Evolutionary conservation across 352 stramenopile genomes (phyloP).

Genomic region (Phytophthora podocarpi): DNA sequence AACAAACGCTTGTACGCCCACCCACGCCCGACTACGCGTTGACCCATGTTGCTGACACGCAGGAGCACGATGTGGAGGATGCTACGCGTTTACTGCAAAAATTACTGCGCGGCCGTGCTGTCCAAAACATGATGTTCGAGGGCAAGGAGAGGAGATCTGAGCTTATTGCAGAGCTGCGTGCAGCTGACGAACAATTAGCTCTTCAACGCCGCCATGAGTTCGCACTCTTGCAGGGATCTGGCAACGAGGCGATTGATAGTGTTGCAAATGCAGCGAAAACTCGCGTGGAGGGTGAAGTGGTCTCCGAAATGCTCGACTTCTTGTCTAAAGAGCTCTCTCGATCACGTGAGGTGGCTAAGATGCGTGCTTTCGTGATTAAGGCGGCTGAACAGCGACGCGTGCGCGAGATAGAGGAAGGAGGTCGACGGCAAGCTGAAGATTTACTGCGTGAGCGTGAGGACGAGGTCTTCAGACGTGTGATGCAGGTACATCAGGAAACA

Average conservation of each 20-base stretch:
- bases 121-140: slow-evolving; percentile 95
- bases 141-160: slow-evolving; percentile 87
- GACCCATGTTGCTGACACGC: slow-evolving; percentile 24
- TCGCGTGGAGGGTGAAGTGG: slow-evolving; percentile 86
- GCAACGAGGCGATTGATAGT: slow-evolving; percentile 45
- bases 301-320: slow-evolving; percentile 89
- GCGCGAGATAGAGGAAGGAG: slow-evolving; percentile 87
- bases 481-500: slow-evolving; percentile 83
- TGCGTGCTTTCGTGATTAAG: slow-evolving; percentile 73
- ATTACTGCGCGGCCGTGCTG: slow-evolving; percentile 86
- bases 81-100: slow-evolving; percentile 88
- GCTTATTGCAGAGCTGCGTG: slow-evolving; percentile 90
- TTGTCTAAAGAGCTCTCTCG: slow-evolving; percentile 90
- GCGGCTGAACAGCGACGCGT: slow-evolving; percentile 70
- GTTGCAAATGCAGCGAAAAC: slow-evolving; percentile 57
- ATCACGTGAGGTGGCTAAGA: slow-evolving; percentile 74
- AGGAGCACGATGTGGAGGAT: slow-evolving; percentile 60
- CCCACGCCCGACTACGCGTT: slow-evolving; percentile 77
- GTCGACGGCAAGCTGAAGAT: slow-evolving; percentile 87
- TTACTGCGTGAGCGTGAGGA: slow-evolving; percentile 81
- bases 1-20: slow-evolving; percentile 65
- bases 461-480: slow-evolving; percentile 78
- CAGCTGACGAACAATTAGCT: slow-evolving; percentile 54
- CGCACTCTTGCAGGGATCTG: slow-evolving; percentile 13
- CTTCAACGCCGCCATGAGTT: slow-evolving; percentile 22